phyloP scores from a whole-genome alignment of 768 basidiomycete species.

The Termitomyces sp. region DNA sequence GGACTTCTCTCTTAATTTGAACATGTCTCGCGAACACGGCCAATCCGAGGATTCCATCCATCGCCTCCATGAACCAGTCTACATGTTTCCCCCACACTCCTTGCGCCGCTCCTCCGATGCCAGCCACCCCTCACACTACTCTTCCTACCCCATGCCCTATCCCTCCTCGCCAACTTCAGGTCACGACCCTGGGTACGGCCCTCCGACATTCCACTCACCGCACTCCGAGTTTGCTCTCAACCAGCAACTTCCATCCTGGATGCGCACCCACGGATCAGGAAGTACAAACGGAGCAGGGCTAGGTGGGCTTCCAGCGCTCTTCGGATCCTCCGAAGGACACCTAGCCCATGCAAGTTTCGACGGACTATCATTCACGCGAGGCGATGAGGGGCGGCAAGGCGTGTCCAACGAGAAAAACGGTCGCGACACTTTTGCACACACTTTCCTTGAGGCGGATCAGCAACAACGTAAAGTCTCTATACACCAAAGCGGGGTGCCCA shows the following conservation, averaged over 20 bases:
- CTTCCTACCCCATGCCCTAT: conserved; percentile 2
- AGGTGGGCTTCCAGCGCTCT: conserved; percentile 1
- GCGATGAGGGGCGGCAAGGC: conserved; percentile 4
- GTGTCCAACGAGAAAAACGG: conserved; percentile 1
- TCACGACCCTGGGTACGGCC: background rate
- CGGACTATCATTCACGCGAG: background rate
- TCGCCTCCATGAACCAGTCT: conserved; percentile 2
- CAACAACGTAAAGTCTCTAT: conserved; percentile 8
- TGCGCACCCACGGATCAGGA: background rate
- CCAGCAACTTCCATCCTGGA: conserved; percentile 1
- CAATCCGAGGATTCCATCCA: conserved; percentile 5
- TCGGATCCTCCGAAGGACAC: background rate
- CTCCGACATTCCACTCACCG: background rate
- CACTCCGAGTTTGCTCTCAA: conserved; percentile 2
- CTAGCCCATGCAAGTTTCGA: background rate
- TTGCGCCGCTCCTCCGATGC: conserved; percentile 1
- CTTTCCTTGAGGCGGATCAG: conserved; percentile 24
- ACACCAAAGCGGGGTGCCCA: background rate
- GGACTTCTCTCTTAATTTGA: conserved; percentile 5
- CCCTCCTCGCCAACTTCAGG: conserved; percentile 1
- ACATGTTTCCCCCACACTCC: conserved; percentile 6
- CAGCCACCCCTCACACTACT: background rate
- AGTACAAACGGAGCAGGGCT: background rate
- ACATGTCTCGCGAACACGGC: conserved; percentile 3
- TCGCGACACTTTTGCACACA: conserved; percentile 18